These are phyloP conservation scores for Phytophthora ramorum DNA, from an alignment of 352 stramenopile genomes.

Conservation along the genomic window DNA sequence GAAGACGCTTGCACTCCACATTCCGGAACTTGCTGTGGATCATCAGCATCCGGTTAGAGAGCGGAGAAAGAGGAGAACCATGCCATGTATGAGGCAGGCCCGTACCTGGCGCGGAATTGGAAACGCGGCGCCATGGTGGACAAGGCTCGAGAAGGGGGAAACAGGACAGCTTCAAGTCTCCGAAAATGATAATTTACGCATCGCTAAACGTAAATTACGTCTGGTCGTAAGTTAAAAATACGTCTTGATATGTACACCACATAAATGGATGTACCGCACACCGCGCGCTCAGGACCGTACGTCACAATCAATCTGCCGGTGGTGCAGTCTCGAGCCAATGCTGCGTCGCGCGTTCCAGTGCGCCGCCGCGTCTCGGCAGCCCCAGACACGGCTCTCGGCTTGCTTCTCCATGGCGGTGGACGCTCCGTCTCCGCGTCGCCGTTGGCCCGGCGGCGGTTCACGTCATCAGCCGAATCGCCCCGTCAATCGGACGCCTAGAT, in stretches of 20 bases:
- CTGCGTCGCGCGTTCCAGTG: slow-evolving; percentile 28
- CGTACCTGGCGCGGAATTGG: slow-evolving; percentile 55
- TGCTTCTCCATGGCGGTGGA: slow-evolving; percentile 3
- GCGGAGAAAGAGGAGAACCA: neutral
- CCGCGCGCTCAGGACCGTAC: neutral
- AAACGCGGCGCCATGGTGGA: slow-evolving; percentile 53
- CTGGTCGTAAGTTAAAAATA: neutral
- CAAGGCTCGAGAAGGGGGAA: neutral
- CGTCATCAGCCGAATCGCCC: neutral
- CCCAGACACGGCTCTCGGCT: neutral
- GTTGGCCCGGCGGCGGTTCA: neutral
- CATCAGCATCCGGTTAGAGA: neutral
- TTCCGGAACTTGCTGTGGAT: slow-evolving; percentile 80
- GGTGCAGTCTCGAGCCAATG: slow-evolving; percentile 20
- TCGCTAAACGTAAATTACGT: neutral
- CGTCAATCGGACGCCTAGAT: slow-evolving; percentile 12
- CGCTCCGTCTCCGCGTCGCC: neutral
- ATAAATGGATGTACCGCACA: neutral
- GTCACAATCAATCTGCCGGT: slow-evolving; percentile 11
- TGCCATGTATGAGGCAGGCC: neutral
- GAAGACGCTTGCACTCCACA: slow-evolving; percentile 61
- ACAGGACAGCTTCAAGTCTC: slow-evolving; percentile 26
- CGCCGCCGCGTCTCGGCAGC: slow-evolving; percentile 14
- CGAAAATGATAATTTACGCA: neutral
- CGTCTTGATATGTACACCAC: neutral